Evolutionary conservation across 331 rosid genomes (phyloP), one percentile per base, ranked within the genome.

Genomic region (Malus hybrid): DNA sequence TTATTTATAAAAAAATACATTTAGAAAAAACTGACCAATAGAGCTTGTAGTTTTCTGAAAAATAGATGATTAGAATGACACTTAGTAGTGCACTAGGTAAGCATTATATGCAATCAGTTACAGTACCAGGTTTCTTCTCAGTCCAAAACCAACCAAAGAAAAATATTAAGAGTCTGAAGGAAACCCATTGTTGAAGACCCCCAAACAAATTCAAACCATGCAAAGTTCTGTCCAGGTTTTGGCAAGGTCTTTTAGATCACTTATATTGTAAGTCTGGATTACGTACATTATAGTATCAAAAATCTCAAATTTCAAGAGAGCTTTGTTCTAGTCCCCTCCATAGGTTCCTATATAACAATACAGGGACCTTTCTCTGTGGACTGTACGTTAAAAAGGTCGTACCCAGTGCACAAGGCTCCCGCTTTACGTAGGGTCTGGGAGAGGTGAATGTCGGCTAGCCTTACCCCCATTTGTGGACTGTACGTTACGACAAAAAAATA

Each of bases 361-460:
- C 9, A 3, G 24, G 19, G 18, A 74, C 18, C 6, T 68, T 12
- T 33, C 57, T 75, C 44, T 59, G 62, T 36, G 19, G 46, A 70
- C 72, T 59, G 64, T 76, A 73, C 60, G 14, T 19, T 46, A 65
- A n/a, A n/a, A n/a, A n/a, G n/a, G n/a, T n/a, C n/a, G n/a, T n/a
- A n/a, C n/a, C n/a, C n/a, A n/a, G n/a, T n/a, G n/a, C n/a, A n/a
- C n/a, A n/a, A n/a, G n/a, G n/a, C n/a, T n/a, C n/a, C n/a, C n/a
- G n/a, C n/a, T n/a, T n/a, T n/a, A n/a, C n/a, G n/a, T n/a, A n/a
- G n/a, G n/a, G n/a, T n/a, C n/a, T n/a, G n/a, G n/a, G n/a, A n/a
- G n/a, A n/a, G n/a, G n/a, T n/a, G n/a, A n/a, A n/a, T n/a, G n/a
- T n/a, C n/a, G n/a, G n/a, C n/a, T n/a, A n/a, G n/a, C n/a, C n/a